Evolutionary conservation across 1,284 basidiomycete species (phyloP).

Genomic region (Cutaneotrichosporon sp.): DNA sequence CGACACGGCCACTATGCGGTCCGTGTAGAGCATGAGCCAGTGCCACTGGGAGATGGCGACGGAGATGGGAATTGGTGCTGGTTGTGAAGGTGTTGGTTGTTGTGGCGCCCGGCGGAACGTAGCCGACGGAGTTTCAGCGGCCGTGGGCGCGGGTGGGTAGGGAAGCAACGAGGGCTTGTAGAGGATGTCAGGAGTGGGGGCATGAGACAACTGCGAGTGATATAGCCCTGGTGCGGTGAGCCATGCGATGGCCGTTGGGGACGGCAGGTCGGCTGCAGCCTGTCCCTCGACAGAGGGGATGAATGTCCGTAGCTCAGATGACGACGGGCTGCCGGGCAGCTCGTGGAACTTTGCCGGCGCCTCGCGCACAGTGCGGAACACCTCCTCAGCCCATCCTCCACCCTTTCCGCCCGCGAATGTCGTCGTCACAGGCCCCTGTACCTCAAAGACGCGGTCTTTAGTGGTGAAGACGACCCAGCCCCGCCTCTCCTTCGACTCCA

Average conservation of each 20-base stretch:
- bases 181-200: constrained; percentile 33
- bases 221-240: constrained; percentile 86
- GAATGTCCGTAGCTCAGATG: constrained; percentile 74
- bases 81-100: constrained; percentile 32
- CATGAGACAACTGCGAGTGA: constrained; percentile 56
- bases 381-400: constrained; percentile 65
- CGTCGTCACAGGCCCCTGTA: constrained; percentile 58
- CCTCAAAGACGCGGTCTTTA: constrained; percentile 84
- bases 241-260: constrained; percentile 72
- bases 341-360: constrained; percentile 77
- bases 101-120: constrained; percentile 35
- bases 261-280: constrained; percentile 52
- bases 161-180: constrained; percentile 36
- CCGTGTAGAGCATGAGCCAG: constrained; percentile 77
- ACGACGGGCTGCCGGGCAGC: constrained; percentile 66
- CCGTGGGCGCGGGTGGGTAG: constrained; percentile 59
- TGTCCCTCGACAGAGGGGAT: constrained; percentile 60
- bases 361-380: constrained; percentile 71
- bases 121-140: constrained; percentile 51
- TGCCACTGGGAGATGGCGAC: constrained; percentile 89
- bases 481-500: constrained; percentile 21
- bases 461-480: constrained; percentile 74
- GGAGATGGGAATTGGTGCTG: constrained; percentile 57
- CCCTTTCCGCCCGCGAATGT: constrained; percentile 50
- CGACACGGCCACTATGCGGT: constrained; percentile 72